These are phyloP conservation scores for Paxillus rubicundulus DNA, from an alignment of 768 basidiomycete genomes.

Conservation along the genomic window DNA sequence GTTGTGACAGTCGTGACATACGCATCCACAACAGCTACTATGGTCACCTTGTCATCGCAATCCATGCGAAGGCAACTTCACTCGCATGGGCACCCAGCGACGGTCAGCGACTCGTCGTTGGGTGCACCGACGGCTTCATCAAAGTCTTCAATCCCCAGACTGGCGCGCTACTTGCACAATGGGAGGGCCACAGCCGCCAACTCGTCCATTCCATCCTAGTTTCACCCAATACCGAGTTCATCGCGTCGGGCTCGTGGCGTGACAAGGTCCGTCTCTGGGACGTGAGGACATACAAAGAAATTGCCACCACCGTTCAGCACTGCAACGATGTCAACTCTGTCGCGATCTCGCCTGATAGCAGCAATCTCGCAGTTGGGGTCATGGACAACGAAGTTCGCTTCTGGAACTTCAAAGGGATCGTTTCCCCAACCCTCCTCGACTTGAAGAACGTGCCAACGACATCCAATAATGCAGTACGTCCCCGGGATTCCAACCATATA, in stretches of 20 bases:
- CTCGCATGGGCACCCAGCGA: too few species aligned
- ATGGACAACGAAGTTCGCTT: not conserved
- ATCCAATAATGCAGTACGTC: not conserved
- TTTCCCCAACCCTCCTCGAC: constrained; percentile 14
- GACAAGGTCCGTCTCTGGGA: constrained; percentile 15
- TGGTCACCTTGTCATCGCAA: too few species aligned
- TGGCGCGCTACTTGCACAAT: not conserved
- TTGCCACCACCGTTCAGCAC: constrained; percentile 1
- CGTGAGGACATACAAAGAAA: not conserved
- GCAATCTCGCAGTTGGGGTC: constrained; percentile 1
- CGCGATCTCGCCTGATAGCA: constrained; percentile 3
- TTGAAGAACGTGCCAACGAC: not conserved
- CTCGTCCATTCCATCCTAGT: constrained; percentile 7
- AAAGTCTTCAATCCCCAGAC: constrained; percentile 1
- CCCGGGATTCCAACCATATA: not conserved
- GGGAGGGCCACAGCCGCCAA: constrained; percentile 9
- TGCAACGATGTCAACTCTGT: not conserved
- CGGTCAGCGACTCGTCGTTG: not conserved
- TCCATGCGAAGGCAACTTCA: too few species aligned
- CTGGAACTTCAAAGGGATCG: not conserved
- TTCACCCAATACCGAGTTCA: constrained; percentile 6
- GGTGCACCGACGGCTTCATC: not conserved
- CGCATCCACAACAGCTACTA: too few species aligned
- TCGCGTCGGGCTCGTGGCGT: constrained; percentile 10
- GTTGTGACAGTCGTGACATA: too few species aligned